Evolutionary conservation across 164 flowering plant species (phyloP).

Genomic region (Nymphaea colorata): DNA sequence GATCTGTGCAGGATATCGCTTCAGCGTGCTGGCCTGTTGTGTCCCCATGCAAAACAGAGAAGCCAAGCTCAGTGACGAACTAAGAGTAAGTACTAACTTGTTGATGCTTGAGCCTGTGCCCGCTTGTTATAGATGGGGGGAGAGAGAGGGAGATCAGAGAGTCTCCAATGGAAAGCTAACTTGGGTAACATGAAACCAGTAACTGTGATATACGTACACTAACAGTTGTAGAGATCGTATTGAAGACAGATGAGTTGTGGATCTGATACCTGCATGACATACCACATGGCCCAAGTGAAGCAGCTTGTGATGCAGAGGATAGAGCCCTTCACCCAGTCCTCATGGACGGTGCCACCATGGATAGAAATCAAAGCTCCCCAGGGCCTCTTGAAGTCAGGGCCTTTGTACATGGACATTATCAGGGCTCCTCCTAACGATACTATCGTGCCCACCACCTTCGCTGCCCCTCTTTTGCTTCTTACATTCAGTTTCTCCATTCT

Average conservation of each 20-base stretch:
- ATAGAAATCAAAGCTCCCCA: constrained; percentile 38
- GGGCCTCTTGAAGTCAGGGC: constrained; percentile 29
- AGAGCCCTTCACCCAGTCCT: constrained; percentile 76
- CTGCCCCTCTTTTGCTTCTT: constrained; percentile 37
- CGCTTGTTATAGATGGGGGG: no score
- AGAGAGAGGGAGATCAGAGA: no score
- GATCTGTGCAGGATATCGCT: constrained; percentile 61
- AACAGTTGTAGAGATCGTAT: background rate
- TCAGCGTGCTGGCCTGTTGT: constrained; percentile 55
- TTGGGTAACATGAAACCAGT: no score
- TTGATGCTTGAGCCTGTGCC: background rate
- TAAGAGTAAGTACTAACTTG: background rate
- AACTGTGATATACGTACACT: background rate
- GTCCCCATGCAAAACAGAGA: background rate
- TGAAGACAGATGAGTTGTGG: background rate
- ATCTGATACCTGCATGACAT: constrained; percentile 64
- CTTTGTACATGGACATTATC: constrained; percentile 74
- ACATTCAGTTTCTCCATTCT: constrained; percentile 54
- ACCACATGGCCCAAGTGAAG: constrained; percentile 67
- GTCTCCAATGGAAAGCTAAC: no score
- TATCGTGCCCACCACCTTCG: constrained; percentile 60
- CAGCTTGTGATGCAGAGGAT: constrained; percentile 59
- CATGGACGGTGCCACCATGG: constrained; percentile 27
- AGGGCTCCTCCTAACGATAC: constrained; percentile 63
- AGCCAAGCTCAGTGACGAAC: background rate